Percentiles rank a stretch among this genome's conserved stretches.
These are phyloP conservation scores for Ormosia emarginata DNA, from an alignment of 306 rosid genomes.

Conservation along the genomic window DNA sequence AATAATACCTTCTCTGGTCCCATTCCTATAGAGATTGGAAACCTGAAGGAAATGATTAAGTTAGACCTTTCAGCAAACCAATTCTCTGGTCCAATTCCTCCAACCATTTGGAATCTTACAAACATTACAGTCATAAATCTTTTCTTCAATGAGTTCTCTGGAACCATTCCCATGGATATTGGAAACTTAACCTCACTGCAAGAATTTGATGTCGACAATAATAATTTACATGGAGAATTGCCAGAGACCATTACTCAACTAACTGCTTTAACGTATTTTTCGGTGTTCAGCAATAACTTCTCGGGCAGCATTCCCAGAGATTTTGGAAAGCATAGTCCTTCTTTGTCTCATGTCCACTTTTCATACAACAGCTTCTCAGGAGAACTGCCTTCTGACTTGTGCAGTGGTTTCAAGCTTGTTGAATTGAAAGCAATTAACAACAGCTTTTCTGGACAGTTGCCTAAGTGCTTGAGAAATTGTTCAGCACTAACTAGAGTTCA, in stretches of 20 bases:
- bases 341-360: constrained; percentile 30
- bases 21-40: constrained; percentile 49
- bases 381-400: constrained; percentile 58
- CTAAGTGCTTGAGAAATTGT: constrained; percentile 58
- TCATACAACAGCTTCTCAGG: constrained; percentile 67
- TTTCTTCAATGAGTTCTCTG: constrained; percentile 43
- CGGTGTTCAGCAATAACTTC: constrained; percentile 57
- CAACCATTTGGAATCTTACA: constrained; percentile 39
- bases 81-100: constrained; percentile 48
- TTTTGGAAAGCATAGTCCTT: constrained; percentile 53
- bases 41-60: constrained; percentile 23
- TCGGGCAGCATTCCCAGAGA: constrained; percentile 48
- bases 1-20: constrained; percentile 31
- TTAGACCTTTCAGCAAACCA: constrained; percentile 48
- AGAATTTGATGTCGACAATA: constrained; percentile 40
- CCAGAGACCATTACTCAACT: constrained; percentile 48
- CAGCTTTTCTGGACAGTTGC: constrained; percentile 55
- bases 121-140: constrained; percentile 30
- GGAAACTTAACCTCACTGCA: constrained; percentile 46
- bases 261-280: constrained; percentile 17
- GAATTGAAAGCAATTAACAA: constrained; percentile 32
- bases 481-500: constrained; percentile 38
- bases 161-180: constrained; percentile 50
- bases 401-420: constrained; percentile 31
- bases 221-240: constrained; percentile 47